Conservation (phyloP, 805 yeast genomes). For the Komagataella populi region DNA sequence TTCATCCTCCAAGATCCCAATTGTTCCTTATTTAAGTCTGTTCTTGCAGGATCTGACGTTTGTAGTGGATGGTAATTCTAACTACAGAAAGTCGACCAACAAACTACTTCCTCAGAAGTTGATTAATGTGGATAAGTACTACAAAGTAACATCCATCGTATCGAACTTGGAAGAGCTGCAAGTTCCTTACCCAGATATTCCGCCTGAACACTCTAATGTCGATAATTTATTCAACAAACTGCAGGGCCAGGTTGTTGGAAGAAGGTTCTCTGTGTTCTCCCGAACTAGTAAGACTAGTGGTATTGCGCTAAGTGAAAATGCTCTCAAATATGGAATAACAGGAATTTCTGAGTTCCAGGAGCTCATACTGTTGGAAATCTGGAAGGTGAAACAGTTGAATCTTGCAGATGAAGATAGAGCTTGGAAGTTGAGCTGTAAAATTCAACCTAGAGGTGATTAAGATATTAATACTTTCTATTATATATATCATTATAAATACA, state of each 20-base stretch:
- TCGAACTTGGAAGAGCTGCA: slow-evolving; percentile 60
- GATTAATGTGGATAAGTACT: slow-evolving; percentile 63
- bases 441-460: slow-evolving; percentile 35
- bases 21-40: slow-evolving; percentile 65
- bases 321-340: slow-evolving; percentile 19
- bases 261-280: slow-evolving; percentile 2
- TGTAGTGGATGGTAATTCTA: slow-evolving; percentile 71
- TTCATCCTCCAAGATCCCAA: slow-evolving; percentile 34
- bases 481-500: background rate
- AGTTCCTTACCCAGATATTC: slow-evolving; percentile 33
- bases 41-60: slow-evolving; percentile 72
- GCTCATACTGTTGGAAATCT: slow-evolving; percentile 49
- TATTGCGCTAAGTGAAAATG: slow-evolving; percentile 13
- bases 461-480: background rate
- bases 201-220: slow-evolving; percentile 6
- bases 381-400: slow-evolving; percentile 55
- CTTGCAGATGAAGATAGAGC: slow-evolving; percentile 51
- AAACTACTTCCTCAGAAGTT: slow-evolving; percentile 40
- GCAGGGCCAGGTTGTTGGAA: background rate
- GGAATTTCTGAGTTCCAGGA: slow-evolving; percentile 34
- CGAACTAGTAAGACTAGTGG: background rate
- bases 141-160: slow-evolving; percentile 50
- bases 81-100: slow-evolving; percentile 44
- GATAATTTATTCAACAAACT: background rate
- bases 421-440: slow-evolving; percentile 55